Evolutionary conservation across 345 rosid species (phyloP), one percentile per base, ranked within the genome.

Genomic region (Eucalyptus cladocalyx): DNA sequence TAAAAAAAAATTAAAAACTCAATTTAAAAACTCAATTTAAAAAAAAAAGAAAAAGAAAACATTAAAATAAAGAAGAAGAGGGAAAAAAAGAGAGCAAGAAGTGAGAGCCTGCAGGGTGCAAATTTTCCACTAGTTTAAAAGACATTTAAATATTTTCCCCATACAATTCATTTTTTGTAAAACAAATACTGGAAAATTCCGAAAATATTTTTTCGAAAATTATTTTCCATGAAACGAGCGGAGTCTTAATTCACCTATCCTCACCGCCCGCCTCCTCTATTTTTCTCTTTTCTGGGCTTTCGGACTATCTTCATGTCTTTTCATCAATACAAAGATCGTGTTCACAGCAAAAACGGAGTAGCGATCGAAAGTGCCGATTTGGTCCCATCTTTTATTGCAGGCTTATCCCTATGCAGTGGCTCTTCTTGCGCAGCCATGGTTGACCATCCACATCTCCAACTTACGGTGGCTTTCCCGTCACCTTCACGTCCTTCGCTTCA

Each of bases 121-220:
- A 53, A 53, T 19, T 53, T 53, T 53, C 24, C 1, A 19, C 10
- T 53, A 53, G 24, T 53, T 53, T 53, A 53, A 53, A 53, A 53
- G 56, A 18, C 0, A 48, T 48, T 48, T 48, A 48, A 18, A 19
- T 50, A 0, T 53, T 53, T 53, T 53, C 2, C 2, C 23, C 56
- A 53, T 0, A 53, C 2, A 53, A 18, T 53, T 8, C 1, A 53
- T 53, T 19, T 53, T 53, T 1, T 4, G 0, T 19, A 10, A 0
- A 53, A 19, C 0, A 0, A 53, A 0, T 0, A 53, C 0, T 4
- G 4, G 0, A 53, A 53, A 53, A 53, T 53, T 49, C 0, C 0
- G 0, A 3, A 51, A 51, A 18, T 1, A 18, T 18, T 18, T 51
- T 51, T 1, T 0, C 0, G 0, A 18, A 51, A 51, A 51, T 18